Evolutionary conservation across 352 stramenopile species (phyloP), one percentile per base, ranked within the genome.

Genomic region (Pythium scleroteichum): DNA sequence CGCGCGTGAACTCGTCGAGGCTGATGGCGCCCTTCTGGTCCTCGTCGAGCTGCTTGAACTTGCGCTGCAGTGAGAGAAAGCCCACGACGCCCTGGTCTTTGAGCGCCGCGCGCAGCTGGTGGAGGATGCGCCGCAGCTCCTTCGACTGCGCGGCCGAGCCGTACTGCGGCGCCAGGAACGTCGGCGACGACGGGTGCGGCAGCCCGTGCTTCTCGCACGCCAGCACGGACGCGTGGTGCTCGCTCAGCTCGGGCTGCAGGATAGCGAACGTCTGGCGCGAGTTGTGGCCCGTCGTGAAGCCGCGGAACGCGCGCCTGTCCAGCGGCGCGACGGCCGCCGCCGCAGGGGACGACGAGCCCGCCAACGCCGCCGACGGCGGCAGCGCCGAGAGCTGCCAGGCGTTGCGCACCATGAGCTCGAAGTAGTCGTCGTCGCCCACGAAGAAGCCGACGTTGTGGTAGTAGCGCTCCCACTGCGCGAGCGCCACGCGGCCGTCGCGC

Each of bases 381-480:
- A 59, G 16, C 1, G 17, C 6, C 10, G 48, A 6, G 46, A 89
- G 72, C 42, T 83, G 77, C 79, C 90, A 97, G 12, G 86, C 87
- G 59, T 97, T 97, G 58, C 87, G 82, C 33, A 97, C 70, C 62
- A 97, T 85, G 26, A 94, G 73, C 61, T 96, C 85, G 55, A 97
- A 97, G 52, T 97, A 92, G 35, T 97, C 86, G 68, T 97, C 90
- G 73, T 92, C 79, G 7, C 72, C 66, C 46, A 97, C 84, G 44
- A 87, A 87, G 40, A 91, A 92, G 54, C 82, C 89, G 4, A 97
- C 75, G 57, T 95, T 95, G 44, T 90, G 74, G 76, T 97, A 97
- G 68, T 97, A 97, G 19, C 88, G 66, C 55, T 84, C 70, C 78
- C 78, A 90, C 47, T 90, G 78, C 14, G 54, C 29, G 16, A 66